phyloP scores from a whole-genome alignment of 2,329 filamentous ascomycete species.

The Fusarium agapanthi region DNA sequence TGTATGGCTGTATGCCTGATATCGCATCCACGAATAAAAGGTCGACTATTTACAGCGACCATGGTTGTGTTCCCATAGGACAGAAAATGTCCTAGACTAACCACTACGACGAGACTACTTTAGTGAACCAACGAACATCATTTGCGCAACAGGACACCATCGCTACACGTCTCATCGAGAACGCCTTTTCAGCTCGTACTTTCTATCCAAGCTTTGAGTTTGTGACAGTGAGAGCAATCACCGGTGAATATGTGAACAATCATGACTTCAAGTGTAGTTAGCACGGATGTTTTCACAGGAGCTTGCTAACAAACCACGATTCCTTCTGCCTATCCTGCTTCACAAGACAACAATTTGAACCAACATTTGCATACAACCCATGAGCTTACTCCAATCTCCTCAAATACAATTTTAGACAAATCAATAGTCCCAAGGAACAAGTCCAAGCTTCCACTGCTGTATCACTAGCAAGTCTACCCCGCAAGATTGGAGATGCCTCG shows the following conservation, averaged over 20 bases:
- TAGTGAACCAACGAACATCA: too few relatives aligned
- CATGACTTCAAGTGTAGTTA: neutral
- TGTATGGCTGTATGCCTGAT: neutral
- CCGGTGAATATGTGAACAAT: neutral
- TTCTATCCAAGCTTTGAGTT: neutral
- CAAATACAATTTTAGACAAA: neutral
- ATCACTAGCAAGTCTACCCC: neutral
- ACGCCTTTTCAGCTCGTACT: too few relatives aligned
- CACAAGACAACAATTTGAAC: neutral
- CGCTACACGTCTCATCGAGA: too few relatives aligned
- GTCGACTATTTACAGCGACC: neutral
- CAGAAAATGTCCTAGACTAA: neutral
- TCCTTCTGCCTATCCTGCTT: neutral
- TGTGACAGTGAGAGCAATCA: neutral
- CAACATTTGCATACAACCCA: neutral
- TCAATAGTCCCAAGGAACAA: neutral
- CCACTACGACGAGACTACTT: neutral
- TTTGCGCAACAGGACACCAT: neutral
- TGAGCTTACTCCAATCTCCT: too few relatives aligned
- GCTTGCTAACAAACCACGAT: neutral
- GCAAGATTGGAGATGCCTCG: slow-evolving; percentile 3
- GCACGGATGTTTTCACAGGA: neutral
- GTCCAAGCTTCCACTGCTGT: neutral
- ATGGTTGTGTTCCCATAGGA: neutral
- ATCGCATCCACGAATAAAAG: neutral